These are phyloP conservation scores for Chlamydomonas incerta DNA, from an alignment of 139 green algal genomes.

Conservation along the genomic window DNA sequence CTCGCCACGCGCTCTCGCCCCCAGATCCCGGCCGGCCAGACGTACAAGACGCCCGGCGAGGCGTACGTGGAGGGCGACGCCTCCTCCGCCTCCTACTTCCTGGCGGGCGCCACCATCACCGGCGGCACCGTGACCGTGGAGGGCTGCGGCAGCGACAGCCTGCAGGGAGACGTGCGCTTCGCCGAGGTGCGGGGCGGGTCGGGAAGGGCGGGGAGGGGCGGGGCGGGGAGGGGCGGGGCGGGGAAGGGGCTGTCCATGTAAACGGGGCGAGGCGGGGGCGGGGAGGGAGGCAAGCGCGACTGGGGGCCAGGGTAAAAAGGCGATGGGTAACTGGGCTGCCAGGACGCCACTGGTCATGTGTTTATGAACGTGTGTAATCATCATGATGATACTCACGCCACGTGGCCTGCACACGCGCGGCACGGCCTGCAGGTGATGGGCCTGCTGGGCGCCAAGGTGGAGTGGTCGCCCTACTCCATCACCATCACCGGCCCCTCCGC, in stretches of 20 bases:
- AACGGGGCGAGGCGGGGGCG: no score
- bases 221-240: no score
- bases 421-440: constrained; percentile 89
- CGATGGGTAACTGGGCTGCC: no score
- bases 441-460: constrained; percentile 95
- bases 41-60: constrained; percentile 90
- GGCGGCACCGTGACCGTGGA: constrained; percentile 90
- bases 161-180: constrained; percentile 97
- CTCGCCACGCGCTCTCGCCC: neutral
- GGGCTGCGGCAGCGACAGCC: constrained; percentile 92
- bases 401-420: no score
- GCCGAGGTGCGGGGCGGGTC: constrained; percentile 64
- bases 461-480: constrained; percentile 93
- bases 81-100: constrained; percentile 95
- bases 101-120: constrained; percentile 91
- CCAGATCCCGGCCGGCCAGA: constrained; percentile 63
- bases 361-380: no score
- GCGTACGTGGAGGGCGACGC: constrained; percentile 98
- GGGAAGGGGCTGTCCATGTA: no score
- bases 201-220: neutral
- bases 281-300: no score
- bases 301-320: no score
- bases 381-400: no score
- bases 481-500: constrained; percentile 86
- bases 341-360: no score